phyloP scores from a whole-genome alignment of 1,139 yeast genomes.

The Pichia sp. region DNA sequence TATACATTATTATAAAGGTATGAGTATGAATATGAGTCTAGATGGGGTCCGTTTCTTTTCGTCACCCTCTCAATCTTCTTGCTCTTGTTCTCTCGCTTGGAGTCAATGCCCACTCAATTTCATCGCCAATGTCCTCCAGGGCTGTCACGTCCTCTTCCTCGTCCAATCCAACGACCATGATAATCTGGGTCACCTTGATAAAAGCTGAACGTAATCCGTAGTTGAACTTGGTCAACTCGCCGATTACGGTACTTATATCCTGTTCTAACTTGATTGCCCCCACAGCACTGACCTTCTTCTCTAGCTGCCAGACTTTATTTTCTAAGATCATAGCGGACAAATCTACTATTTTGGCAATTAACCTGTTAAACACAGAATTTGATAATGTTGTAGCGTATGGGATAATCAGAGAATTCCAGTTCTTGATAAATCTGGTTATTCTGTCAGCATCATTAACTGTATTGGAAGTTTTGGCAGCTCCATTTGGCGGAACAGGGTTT shows the following conservation, averaged over 20 bases:
- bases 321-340: constrained; percentile 51
- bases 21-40: not conserved
- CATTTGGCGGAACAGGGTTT: constrained; percentile 16
- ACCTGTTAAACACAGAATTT: constrained; percentile 43
- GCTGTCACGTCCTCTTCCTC: constrained; percentile 55
- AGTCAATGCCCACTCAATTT: constrained; percentile 65
- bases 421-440: constrained; percentile 43
- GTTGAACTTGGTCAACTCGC: constrained; percentile 55
- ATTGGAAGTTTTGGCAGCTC: not conserved
- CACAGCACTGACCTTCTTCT: constrained; percentile 68
- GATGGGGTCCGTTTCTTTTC: not conserved
- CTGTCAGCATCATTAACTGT: constrained; percentile 14
- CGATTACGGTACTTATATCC: constrained; percentile 70
- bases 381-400: constrained; percentile 64
- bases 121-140: constrained; percentile 27
- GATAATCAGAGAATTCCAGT: constrained; percentile 60
- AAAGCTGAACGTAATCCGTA: constrained; percentile 76
- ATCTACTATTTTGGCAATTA: constrained; percentile 51
- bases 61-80: constrained; percentile 41
- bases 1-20: too few species aligned
- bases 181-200: constrained; percentile 75
- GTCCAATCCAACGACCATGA: constrained; percentile 76
- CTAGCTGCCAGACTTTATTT: constrained; percentile 59
- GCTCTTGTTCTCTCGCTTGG: constrained; percentile 67
- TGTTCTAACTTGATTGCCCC: constrained; percentile 84